Base-by-base conservation (phyloP, 768 basidiomycete genomes). In the Leucocoprinus leucothites region DNA sequence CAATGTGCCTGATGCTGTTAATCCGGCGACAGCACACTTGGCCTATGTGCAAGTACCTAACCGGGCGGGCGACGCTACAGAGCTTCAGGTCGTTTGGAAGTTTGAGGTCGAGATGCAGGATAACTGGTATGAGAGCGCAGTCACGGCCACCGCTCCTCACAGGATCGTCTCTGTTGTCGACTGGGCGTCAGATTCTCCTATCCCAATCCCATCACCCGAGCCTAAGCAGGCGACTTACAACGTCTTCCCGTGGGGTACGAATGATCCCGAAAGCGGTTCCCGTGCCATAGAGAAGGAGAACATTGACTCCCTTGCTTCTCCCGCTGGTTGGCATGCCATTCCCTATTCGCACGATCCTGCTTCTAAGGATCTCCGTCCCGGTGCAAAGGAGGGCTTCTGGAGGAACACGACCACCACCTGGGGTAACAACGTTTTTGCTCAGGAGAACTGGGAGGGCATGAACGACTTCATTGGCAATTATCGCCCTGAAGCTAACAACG, bases 91-190 rank as follows among this genome's bases (percentile, higher is more conserved):
- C 58, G 92, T 92, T 3, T 98, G 90, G 91, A 88, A 85, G 85
- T 89, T 94, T 63, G 92, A 94, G 66, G 88, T 96, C 43, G 89
- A 94, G 78, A 92, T 96, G 89, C 66, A 86, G 65, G 86, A 97
- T 72, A 98, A 94, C 71, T 96, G 92, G 92, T 98, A 98, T 63
- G 94, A 98, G 69, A 82, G 93, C 3, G 80, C 91, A 19, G 86
- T 99, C 40, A 86, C 89, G 9, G 85, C 82, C 1, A 67, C 72
- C 25, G 69, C 78, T n/a, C 89, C 92, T 22, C 86, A 93, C 65
- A 80, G 85, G 58, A 86, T 94, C 61, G 73, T 98, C 63, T 86
- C 88, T 24, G 92, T 95, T 35, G 91, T 96, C 58, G 96, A 98
- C 67, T 98, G 94, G 95, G 94, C 87, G 0, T 87, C 89, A 18